Conservation (phyloP, 495 filamentous ascomycete species). For the Physcia stellaris region DNA sequence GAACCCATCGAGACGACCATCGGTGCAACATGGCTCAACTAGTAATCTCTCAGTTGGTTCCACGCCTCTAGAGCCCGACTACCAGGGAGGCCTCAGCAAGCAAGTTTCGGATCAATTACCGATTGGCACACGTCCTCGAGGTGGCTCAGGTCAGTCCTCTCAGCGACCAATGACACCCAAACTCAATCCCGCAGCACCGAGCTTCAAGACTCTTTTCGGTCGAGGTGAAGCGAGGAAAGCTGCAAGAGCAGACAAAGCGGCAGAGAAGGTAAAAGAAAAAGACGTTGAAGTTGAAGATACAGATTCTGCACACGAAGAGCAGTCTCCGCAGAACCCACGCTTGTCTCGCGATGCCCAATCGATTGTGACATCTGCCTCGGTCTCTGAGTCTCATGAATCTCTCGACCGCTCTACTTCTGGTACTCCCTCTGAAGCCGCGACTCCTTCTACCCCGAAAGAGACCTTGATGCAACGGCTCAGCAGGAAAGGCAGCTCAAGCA, state of each 20-base stretch:
- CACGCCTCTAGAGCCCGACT: constrained; percentile 32
- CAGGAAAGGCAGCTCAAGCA: constrained; percentile 66
- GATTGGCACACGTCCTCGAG: constrained; percentile 39
- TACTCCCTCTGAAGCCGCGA: constrained; percentile 46
- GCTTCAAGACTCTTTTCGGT: constrained; percentile 40
- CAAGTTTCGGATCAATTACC: constrained; percentile 37
- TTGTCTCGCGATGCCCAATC: constrained; percentile 48
- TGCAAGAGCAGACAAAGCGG: constrained; percentile 23
- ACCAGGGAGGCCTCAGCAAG: constrained; percentile 29
- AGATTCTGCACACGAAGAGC: constrained; percentile 31
- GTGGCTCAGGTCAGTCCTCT: too few species aligned
- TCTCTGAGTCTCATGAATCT: constrained; percentile 63
- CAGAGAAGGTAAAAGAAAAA: constrained; percentile 20
- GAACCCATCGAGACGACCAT: constrained; percentile 40
- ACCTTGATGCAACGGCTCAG: constrained; percentile 60
- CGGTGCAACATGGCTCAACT: constrained; percentile 41
- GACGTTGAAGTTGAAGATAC: constrained; percentile 16
- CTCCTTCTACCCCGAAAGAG: constrained; percentile 38
- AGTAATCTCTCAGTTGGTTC: constrained; percentile 37
- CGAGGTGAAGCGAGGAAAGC: constrained; percentile 29
- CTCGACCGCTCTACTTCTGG: constrained; percentile 55
- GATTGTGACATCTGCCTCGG: constrained; percentile 45
- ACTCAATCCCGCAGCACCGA: constrained; percentile 47
- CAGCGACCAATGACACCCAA: constrained; percentile 42
- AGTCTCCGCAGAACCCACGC: constrained; percentile 49